These are phyloP conservation scores for Euphorbia celastroides DNA, from an alignment of 441 rosid genomes.

Conservation along the genomic window DNA sequence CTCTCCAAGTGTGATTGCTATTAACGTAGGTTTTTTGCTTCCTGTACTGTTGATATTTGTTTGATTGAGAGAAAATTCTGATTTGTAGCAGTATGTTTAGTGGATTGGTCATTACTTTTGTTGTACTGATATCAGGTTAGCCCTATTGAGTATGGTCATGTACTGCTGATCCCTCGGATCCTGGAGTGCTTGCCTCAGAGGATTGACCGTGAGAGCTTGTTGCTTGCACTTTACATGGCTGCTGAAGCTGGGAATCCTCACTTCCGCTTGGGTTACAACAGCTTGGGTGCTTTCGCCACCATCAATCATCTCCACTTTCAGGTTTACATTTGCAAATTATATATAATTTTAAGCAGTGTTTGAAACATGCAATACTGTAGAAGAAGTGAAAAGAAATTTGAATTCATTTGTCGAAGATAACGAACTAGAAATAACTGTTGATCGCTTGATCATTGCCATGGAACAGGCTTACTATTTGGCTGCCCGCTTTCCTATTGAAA, in stretches of 20 bases:
- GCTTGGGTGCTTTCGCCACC: constrained; percentile 98
- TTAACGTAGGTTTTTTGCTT: constrained; percentile 47
- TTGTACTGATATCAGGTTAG: constrained; percentile 55
- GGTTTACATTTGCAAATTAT: constrained; percentile 32
- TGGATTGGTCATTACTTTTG: constrained; percentile 1
- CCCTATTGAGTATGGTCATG: constrained; percentile 97
- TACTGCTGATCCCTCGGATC: constrained; percentile 82
- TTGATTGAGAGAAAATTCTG: not conserved
- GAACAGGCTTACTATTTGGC: constrained; percentile 90
- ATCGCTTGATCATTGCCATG: constrained; percentile 2
- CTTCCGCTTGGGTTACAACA: constrained; percentile 94
- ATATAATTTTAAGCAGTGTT: not conserved
- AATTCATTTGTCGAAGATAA: not conserved
- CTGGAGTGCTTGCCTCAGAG: constrained; percentile 93
- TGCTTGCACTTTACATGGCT: constrained; percentile 86
- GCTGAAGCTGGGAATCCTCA: constrained; percentile 76
- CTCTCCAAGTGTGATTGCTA: constrained; percentile 86
- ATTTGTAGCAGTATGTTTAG: not conserved
- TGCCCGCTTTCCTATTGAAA: constrained; percentile 81
- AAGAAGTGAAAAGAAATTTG: no score
- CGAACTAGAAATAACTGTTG: not conserved
- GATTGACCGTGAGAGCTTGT: constrained; percentile 80
- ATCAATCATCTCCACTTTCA: constrained; percentile 98
- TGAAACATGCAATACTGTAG: no score
- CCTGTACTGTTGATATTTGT: not conserved